Conservation (phyloP, 164 flowering plant genomes). For the Malania oleifera region DNA sequence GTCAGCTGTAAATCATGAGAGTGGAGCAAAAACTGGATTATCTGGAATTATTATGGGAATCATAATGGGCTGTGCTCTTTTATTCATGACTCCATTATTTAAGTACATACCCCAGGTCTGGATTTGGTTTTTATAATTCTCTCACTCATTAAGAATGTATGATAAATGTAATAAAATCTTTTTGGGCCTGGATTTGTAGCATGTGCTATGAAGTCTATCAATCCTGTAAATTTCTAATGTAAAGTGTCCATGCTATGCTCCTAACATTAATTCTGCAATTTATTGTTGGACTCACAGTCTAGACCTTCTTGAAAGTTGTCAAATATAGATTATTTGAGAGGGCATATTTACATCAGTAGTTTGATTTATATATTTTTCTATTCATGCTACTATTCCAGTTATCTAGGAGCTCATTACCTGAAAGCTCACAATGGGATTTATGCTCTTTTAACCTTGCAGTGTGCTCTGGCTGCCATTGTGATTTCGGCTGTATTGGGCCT, state of each 20-base stretch:
- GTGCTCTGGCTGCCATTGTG: conserved; percentile 95
- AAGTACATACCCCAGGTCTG: conserved; percentile 87
- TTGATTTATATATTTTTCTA: neutral
- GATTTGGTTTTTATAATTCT: conserved; percentile 6
- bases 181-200: neutral
- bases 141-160: neutral
- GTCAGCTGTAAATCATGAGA: conserved; percentile 97
- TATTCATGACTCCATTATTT: conserved; percentile 86
- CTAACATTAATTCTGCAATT: neutral
- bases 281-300: neutral
- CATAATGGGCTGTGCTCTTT: conserved; percentile 79
- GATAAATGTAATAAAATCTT: too few relatives aligned
- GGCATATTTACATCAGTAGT: neutral
- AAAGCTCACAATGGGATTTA: conserved; percentile 9
- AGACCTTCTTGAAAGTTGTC: neutral
- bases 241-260: neutral
- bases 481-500: conserved; percentile 90
- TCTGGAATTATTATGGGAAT: conserved; percentile 80
- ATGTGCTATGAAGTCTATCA: neutral
- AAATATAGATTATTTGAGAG: neutral
- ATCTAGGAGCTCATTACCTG: neutral
- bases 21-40: conserved; percentile 95
- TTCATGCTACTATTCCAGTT: neutral
- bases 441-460: conserved; percentile 42
- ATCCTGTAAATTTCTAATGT: neutral